Evolutionary conservation across 2,329 filamentous ascomycete genomes (phyloP).

Genomic region (Arthrobotrys conoides): DNA sequence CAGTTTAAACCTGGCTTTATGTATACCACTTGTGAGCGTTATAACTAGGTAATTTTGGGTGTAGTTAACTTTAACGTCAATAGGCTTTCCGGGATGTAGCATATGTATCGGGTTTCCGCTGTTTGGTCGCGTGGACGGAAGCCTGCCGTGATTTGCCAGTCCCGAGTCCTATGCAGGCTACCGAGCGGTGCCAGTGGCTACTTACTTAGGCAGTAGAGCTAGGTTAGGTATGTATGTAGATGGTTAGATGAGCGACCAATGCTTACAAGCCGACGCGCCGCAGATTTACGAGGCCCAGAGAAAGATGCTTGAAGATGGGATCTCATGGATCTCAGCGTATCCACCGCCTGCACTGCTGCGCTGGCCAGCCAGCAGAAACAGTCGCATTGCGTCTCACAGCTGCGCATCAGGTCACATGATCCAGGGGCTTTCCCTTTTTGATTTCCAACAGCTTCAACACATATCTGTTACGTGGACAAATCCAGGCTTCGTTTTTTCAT

Average conservation of each 20-base stretch:
- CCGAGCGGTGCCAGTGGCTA: neutral
- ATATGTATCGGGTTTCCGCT: slow-evolving; percentile 13
- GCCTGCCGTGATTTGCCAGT: neutral
- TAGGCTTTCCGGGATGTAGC: neutral
- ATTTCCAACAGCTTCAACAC: slow-evolving; percentile 24
- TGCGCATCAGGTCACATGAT: slow-evolving; percentile 17
- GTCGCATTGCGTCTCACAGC: slow-evolving; percentile 24
- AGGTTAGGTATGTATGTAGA: neutral
- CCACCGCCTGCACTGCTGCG: neutral
- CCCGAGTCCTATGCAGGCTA: neutral
- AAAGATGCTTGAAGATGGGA: neutral
- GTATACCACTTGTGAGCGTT: too few relatives aligned
- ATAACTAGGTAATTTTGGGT: too few relatives aligned
- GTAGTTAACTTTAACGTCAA: too few relatives aligned
- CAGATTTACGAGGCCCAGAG: neutral
- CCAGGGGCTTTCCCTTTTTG: slow-evolving; percentile 12
- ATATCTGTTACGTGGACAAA: neutral
- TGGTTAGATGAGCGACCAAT: neutral
- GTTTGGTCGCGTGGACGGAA: slow-evolving; percentile 12
- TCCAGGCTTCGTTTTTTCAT: neutral
- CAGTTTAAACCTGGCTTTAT: neutral
- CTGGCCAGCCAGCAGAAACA: slow-evolving; percentile 18
- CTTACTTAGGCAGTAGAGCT: neutral
- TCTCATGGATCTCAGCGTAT: neutral
- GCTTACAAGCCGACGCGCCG: neutral